Percentiles rank a stretch among this genome's conserved stretches.
Conservation (phyloP, 129 eudicot species). For the Arctium lappa region DNA sequence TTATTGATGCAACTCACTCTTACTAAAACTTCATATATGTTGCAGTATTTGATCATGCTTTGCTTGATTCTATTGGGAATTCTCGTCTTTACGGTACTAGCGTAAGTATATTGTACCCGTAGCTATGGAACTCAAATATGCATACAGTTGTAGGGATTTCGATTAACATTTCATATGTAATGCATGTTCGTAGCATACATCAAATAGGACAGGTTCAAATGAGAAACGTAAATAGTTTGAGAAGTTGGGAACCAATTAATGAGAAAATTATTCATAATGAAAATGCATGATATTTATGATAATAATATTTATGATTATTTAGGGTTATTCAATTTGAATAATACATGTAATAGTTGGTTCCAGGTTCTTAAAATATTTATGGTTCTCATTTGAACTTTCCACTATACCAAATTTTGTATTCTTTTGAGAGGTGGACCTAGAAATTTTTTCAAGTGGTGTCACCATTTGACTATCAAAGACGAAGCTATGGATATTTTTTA, state of each 20-base stretch:
- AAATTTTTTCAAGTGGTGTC: too few species aligned
- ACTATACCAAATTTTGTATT: background rate
- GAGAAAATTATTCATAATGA: background rate
- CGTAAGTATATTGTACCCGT: constrained; percentile 50
- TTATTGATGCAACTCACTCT: background rate
- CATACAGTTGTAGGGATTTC: background rate
- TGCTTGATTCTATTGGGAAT: constrained; percentile 78
- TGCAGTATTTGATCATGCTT: constrained; percentile 81
- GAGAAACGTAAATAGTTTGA: background rate
- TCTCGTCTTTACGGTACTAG: constrained; percentile 79
- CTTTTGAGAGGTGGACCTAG: too few species aligned
- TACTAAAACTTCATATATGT: constrained; percentile 16
- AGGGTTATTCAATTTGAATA: background rate
- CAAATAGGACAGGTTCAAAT: background rate
- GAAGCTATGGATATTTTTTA: too few species aligned
- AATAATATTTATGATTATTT: background rate
- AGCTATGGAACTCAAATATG: background rate
- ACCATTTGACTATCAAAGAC: too few species aligned
- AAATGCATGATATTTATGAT: background rate
- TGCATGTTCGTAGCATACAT: background rate
- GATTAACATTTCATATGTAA: background rate
- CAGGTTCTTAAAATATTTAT: background rate
- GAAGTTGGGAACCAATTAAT: background rate
- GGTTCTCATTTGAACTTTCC: background rate
- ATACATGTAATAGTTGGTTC: background rate